Evolutionary conservation across 2,329 filamentous ascomycete species (phyloP).

Genomic region (Talaromyces atroroseus): DNA sequence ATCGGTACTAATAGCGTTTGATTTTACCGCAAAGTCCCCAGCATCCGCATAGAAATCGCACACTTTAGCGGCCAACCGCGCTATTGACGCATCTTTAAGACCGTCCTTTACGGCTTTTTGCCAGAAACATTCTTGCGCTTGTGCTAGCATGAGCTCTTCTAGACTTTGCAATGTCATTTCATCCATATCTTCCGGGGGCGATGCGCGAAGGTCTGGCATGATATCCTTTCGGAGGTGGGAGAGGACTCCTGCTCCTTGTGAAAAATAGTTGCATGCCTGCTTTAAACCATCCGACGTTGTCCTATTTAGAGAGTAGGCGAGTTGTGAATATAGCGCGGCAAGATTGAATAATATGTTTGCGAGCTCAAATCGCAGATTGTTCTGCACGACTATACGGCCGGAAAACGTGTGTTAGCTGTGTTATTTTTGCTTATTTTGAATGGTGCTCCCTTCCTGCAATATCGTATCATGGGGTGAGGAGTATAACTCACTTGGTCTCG

Average conservation of each 20-base stretch:
- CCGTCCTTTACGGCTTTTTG: conserved; percentile 92
- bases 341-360: conserved; percentile 93
- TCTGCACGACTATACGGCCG: conserved; percentile 47
- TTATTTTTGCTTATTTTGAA: conserved; percentile 1
- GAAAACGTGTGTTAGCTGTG: background rate
- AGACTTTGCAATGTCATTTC: conserved; percentile 76
- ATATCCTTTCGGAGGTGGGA: conserved; percentile 69
- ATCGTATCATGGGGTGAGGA: background rate
- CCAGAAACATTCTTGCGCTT: conserved; percentile 98
- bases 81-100: conserved; percentile 86
- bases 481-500: conserved; percentile 52
- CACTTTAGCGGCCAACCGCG: conserved; percentile 83
- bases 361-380: conserved; percentile 73
- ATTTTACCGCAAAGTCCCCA: conserved; percentile 79
- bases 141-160: conserved; percentile 76
- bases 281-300: conserved; percentile 78
- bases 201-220: conserved; percentile 74
- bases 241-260: conserved; percentile 77
- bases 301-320: conserved; percentile 75
- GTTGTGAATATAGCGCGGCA: conserved; percentile 85
- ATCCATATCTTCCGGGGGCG: conserved; percentile 95
- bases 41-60: conserved; percentile 85
- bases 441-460: background rate
- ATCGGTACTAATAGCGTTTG: conserved; percentile 80
- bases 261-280: conserved; percentile 83